Evolutionary conservation across 1,284 basidiomycete genomes (phyloP), one percentile per base, ranked within the genome.

Genomic region (Austroboletus rostrupii): DNA sequence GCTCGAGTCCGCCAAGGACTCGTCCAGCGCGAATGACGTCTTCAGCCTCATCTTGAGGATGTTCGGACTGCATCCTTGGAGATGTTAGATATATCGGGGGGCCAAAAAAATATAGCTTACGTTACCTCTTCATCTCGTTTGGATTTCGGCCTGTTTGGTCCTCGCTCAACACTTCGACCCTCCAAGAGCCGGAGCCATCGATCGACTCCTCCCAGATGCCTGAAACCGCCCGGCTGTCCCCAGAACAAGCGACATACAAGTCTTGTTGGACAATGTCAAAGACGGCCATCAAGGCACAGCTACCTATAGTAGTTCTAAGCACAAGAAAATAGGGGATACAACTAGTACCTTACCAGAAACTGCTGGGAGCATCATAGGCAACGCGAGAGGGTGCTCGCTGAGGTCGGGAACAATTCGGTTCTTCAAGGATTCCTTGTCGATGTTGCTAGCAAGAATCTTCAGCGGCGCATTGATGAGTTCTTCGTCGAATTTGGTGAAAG

Each of bases 101-200:
- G 39, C 16, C n/a, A 7, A 29, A 52, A 43, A 23, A 26, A 28
- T 14, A 5, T 29, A 13, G 10, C 11, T 19, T 23, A 38, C 54
- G 69, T 44, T 56, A 88, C 87, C 87, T 77, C 66, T 76, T 75
- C 29, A 81, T 66, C 70, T 99, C 96, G 50, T 81, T 86, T 12
- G 81, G 84, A 66, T 96, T 98, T 53, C 91, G 81, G 26, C 93
- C 96, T 11, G 94, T 98, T 74, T 98, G 95, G 66, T 99, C 97
- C 64, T 97, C 90, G 32, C 83, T 91, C 52, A 99, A 76, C 19
- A 92, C 90, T 66, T 97, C 94, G 19, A 94, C 89, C 47, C 85
- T 80, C 95, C 95, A 98, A 52, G 72, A 72, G 14, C 80, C 80
- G 31, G 71, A 71, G 7, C 83, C 80, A 61, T 83, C 75, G 10